Evolutionary conservation across 2,329 filamentous ascomycete species (phyloP), one percentile per base, ranked within the genome.

Genomic region (Chrysoporthe puriensis): DNA sequence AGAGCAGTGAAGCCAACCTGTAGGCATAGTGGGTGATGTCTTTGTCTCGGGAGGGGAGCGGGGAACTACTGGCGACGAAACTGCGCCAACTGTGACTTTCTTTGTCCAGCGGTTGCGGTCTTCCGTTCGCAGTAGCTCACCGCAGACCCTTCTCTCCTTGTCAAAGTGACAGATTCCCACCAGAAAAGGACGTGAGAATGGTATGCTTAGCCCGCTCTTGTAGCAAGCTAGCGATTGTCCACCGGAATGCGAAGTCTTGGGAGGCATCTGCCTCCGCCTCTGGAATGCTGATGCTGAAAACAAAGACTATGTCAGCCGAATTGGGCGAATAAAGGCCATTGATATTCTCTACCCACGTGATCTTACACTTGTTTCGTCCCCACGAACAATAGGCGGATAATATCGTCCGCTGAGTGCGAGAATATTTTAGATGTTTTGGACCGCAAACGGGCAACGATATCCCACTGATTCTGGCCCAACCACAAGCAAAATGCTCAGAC

Each of bases 1-100:
- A 57, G 57, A 62, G 43, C 64, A 67, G 46, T 36, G 66, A 57
- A 64, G 68, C 42, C 67, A 65, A 65, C 61, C 66, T 42, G 65
- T 52, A 59, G 59, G 62, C 59, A 48, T 42, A 46, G 61, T 60
- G 58, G 62, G 66, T 21, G 58, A 46, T 50, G 52, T 65, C 68
- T 70, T 70, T 79, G 79, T 81, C 77, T 81, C 79, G 79, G 79
- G 78, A 80, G 40, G 79, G 77, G 75, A 76, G 78, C 79, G 79
- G 79, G 78, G 80, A 75, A 79, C 77, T 75, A 77, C 78, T 76
- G 76, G 71, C 66, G 71, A 69, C 69, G 70, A 68, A 63, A 61
- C 70, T 67, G 70, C 61, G 61, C 69, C 71, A 71, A 68, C 70
- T 72, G 67, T 68, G 62, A 70, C 69, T 72, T 60, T 73, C 73